Conservation (phyloP, 768 basidiomycete genomes). For the Tylopilus plumbeoviolaceoides region DNA sequence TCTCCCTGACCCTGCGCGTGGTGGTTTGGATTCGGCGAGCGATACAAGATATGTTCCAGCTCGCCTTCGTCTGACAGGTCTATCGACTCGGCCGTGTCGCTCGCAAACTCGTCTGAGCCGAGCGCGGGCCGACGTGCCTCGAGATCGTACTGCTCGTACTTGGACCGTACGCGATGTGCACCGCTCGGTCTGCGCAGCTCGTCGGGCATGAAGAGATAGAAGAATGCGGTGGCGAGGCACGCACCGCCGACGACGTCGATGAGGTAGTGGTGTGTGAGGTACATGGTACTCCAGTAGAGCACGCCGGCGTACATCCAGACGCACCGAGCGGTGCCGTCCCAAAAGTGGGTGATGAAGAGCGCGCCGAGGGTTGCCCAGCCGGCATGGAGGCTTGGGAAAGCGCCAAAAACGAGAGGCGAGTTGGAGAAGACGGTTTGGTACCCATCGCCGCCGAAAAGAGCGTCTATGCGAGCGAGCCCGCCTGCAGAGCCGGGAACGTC, state of each 20-base stretch:
- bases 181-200: conserved; percentile 57
- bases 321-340: conserved; percentile 63
- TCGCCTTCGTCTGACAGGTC: conserved; percentile 21
- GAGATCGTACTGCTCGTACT: conserved; percentile 77
- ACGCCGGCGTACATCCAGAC: conserved; percentile 82
- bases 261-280: conserved; percentile 96
- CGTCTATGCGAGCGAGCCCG: conserved; percentile 89
- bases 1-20: background rate
- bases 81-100: conserved; percentile 39
- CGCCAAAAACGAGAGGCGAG: conserved; percentile 93
- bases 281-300: conserved; percentile 99
- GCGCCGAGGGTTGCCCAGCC: conserved; percentile 90
- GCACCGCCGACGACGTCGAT: conserved; percentile 96
- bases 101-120: conserved; percentile 31
- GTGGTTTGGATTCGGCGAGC: conserved; percentile 50
- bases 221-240: conserved; percentile 81
- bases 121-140: conserved; percentile 41
- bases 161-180: conserved; percentile 39
- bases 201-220: conserved; percentile 86
- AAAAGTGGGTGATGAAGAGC: conserved; percentile 92
- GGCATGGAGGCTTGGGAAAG: conserved; percentile 92
- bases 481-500: conserved; percentile 89
- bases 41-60: conserved; percentile 48
- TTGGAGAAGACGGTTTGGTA: conserved; percentile 81
- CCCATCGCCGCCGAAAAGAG: conserved; percentile 67